Base-by-base conservation (phyloP, 2,329 filamentous ascomycete genomes). In the Eutypella sp. region DNA sequence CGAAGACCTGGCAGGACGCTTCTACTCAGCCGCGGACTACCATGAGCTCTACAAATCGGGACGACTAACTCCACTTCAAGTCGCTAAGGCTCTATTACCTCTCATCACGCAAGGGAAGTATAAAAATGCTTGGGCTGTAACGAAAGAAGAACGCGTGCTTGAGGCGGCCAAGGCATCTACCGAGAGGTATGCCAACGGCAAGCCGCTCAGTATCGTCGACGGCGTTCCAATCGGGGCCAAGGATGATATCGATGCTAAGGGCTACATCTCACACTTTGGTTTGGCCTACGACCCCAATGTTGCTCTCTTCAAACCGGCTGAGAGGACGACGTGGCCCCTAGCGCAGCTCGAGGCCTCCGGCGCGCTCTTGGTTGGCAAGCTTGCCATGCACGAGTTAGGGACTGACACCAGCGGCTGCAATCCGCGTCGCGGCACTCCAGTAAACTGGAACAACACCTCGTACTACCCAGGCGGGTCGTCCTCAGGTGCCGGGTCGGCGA, bases 331-430 rank as follows among this genome's bases (percentile, higher is more conserved):
- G 4, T 91, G 85, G 84, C 87, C 85, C 47, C 79, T 89, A 5
- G 70, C 71, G 61, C 81, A 82, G 68, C 78, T 89, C 64, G 76
- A 86, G 58, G 84, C 88, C 48, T 83, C 82, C 1, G 89, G 89
- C 2, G 89, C 85, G 2, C 70, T 95, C 19, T 72, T 89, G 42
- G 70, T 91, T 46, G 89, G 84, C 18, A 91, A 89, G 69, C 79
- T 83, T 48, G 84, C 77, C 42, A 93, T 90, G 85, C 87, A 89
- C 64, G 89, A 89, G 67, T 64, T 91, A 33, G 89, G 89, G 2
- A 78, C 87, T 56, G 86, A 93, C 58, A 89, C 86, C 0, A 90
- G 79, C n/a, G 90, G 90, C 52, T 89, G 89, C 63, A 95, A 95
- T 59, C 79, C 82, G 5, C 75, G 73, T 33, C 84, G 80, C 60